phyloP scores from a whole-genome alignment of 148 eudicot genomes.

The Rhododendron williamsianum region DNA sequence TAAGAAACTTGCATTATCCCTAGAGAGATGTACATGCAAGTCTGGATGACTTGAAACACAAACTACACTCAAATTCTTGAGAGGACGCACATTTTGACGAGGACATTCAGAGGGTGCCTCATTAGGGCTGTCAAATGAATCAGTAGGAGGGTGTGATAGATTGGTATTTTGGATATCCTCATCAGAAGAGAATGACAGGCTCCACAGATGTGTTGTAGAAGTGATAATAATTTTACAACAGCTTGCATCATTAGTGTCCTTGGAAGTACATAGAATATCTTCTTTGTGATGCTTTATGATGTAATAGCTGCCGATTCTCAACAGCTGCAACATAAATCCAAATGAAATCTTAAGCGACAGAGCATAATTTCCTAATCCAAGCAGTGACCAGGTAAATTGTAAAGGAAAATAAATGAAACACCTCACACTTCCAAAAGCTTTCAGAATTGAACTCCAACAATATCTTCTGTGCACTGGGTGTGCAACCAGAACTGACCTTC shows the following conservation, averaged over 20 bases:
- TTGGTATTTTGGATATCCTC: conserved; percentile 25
- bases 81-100: conserved; percentile 27
- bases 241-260: conserved; percentile 14
- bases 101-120: conserved; percentile 8
- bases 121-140: conserved; percentile 16
- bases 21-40: conserved; percentile 39
- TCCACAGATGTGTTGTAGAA: conserved; percentile 40
- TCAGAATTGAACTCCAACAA: conserved; percentile 67
- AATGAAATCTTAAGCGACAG: conserved; percentile 4
- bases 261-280: conserved; percentile 40
- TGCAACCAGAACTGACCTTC: conserved; percentile 14
- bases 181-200: conserved; percentile 44
- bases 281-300: conserved; percentile 46
- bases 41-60: conserved; percentile 38
- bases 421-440: conserved; percentile 59
- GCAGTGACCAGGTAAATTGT: background rate
- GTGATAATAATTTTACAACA: conserved; percentile 35
- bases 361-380: background rate
- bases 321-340: conserved; percentile 40
- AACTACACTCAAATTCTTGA: conserved; percentile 22
- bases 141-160: conserved; percentile 19
- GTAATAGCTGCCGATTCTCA: conserved; percentile 60
- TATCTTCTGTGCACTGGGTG: conserved; percentile 30
- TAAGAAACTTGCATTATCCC: conserved; percentile 26
- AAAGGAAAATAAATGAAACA: conserved; percentile 17